These are phyloP conservation scores for Streptanthus diversifolius DNA, from an alignment of 345 rosid species.

Conservation along the genomic window DNA sequence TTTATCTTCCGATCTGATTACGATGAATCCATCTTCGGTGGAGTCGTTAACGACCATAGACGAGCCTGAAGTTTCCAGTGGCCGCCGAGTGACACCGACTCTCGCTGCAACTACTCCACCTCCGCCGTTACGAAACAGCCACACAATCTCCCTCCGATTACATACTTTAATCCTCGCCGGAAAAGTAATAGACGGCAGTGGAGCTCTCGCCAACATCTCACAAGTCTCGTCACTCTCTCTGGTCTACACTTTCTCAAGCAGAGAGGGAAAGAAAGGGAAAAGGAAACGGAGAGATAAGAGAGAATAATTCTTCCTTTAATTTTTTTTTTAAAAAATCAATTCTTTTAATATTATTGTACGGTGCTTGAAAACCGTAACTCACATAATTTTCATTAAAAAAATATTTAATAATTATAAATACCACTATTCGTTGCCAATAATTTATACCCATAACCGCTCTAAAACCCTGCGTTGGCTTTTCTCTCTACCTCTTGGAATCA, in stretches of 20 bases:
- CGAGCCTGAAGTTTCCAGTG: constrained; percentile 43
- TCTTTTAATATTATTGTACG: too few relatives aligned
- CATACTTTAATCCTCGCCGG: constrained; percentile 1
- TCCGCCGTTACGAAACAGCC: constrained; percentile 1
- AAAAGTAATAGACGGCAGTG: constrained; percentile 25
- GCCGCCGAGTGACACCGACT: constrained; percentile 34
- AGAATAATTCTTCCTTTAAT: too few relatives aligned
- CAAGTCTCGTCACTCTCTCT: neutral
- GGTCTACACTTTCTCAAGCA: neutral
- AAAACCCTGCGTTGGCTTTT: neutral
- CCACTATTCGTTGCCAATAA: too few relatives aligned
- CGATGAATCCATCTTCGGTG: constrained; percentile 48
- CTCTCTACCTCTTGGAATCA: neutral
- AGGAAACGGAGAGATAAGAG: constrained; percentile 14
- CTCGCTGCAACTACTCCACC: constrained; percentile 16
- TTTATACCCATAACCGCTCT: too few relatives aligned
- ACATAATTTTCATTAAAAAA: too few relatives aligned
- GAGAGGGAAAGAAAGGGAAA: neutral
- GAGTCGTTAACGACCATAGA: constrained; percentile 39
- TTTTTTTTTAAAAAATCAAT: too few relatives aligned
- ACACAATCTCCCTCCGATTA: constrained; percentile 4
- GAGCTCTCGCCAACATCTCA: constrained; percentile 34
- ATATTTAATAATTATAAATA: too few relatives aligned
- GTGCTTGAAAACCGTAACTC: too few relatives aligned
- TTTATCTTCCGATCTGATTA: constrained; percentile 35